Evolutionary conservation across 345 rosid species (phyloP).

Genomic region (Leavenworthia alabamica): DNA sequence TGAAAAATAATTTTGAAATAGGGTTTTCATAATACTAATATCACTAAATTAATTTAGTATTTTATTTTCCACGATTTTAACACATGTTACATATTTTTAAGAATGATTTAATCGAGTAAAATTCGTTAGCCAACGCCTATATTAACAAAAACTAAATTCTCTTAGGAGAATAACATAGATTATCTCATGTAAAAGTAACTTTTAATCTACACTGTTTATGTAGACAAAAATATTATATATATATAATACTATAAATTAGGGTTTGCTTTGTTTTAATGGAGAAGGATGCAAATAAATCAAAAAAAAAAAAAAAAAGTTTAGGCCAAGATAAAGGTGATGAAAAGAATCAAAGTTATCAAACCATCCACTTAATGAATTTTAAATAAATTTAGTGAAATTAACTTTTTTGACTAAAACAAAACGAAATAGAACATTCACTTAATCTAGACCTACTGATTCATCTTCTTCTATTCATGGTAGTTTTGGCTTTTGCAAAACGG

Average conservation of each 20-base stretch:
- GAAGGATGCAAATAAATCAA: slow-evolving; percentile 31
- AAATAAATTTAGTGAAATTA: no score
- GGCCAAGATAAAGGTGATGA: slow-evolving; percentile 29
- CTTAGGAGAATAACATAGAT: not conserved
- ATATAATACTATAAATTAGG: not conserved
- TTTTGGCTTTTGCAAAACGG: no score
- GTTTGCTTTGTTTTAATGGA: slow-evolving; percentile 28
- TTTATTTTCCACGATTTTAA: slow-evolving; percentile 2
- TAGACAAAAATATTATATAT: slow-evolving; percentile 1
- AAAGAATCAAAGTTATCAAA: slow-evolving; percentile 33
- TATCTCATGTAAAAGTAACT: not conserved
- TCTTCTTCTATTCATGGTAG: no score
- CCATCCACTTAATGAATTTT: slow-evolving; percentile 26
- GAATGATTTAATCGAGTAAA: not conserved
- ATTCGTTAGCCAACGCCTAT: not conserved
- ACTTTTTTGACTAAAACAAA: no score
- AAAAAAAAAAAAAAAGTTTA: slow-evolving; percentile 7
- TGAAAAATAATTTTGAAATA: slow-evolving; percentile 22
- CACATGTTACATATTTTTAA: not conserved
- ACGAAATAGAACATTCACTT: slow-evolving; percentile 21
- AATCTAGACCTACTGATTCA: slow-evolving; percentile 24
- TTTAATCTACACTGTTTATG: not conserved
- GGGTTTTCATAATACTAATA: slow-evolving; percentile 4
- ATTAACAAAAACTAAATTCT: not conserved
- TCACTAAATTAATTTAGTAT: slow-evolving; percentile 14